Conservation (phyloP, 2,329 filamentous ascomycete genomes). For the Fusarium armeniacum region DNA sequence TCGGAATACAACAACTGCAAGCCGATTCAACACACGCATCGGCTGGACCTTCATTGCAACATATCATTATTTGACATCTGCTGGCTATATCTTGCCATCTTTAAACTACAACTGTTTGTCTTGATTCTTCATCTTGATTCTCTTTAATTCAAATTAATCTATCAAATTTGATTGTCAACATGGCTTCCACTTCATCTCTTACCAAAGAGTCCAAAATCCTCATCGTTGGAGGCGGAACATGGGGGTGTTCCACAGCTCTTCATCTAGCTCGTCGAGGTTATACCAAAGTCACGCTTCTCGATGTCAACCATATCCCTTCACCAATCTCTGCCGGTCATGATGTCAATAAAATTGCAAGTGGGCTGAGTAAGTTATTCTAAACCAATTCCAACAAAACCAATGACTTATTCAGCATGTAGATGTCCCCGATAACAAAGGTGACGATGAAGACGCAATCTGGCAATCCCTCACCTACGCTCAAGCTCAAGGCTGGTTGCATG, state of each 20-base stretch:
- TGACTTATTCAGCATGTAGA: background rate
- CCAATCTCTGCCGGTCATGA: slow-evolving; percentile 38
- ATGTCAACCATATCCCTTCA: slow-evolving; percentile 31
- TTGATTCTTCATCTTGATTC: background rate
- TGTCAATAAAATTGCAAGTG: slow-evolving; percentile 35
- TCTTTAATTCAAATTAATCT: fast-evolving
- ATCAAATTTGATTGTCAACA: fast-evolving
- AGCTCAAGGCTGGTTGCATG: slow-evolving; percentile 31
- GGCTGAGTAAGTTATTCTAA: background rate
- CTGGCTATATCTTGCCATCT: slow-evolving; percentile 19
- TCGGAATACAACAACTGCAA: background rate
- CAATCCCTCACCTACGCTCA: slow-evolving; percentile 17
- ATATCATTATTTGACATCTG: background rate
- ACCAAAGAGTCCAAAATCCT: slow-evolving; percentile 32
- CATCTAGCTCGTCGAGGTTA: slow-evolving; percentile 38
- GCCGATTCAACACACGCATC: slow-evolving; percentile 1
- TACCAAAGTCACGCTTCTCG: slow-evolving; percentile 28
- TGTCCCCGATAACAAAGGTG: slow-evolving; percentile 9
- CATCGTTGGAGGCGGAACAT: slow-evolving; percentile 41
- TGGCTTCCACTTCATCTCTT: slow-evolving; percentile 20
- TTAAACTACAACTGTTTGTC: background rate
- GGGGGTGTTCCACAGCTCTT: slow-evolving; percentile 40
- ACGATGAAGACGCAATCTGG: slow-evolving; percentile 7
- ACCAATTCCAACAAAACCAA: fast-evolving
- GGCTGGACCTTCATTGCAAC: slow-evolving; percentile 35